A percentile compares a stretch with the other conserved stretches of the same genome.
phyloP scores from a whole-genome alignment of 345 rosid genomes.

The Mallotus nudiflorus region DNA sequence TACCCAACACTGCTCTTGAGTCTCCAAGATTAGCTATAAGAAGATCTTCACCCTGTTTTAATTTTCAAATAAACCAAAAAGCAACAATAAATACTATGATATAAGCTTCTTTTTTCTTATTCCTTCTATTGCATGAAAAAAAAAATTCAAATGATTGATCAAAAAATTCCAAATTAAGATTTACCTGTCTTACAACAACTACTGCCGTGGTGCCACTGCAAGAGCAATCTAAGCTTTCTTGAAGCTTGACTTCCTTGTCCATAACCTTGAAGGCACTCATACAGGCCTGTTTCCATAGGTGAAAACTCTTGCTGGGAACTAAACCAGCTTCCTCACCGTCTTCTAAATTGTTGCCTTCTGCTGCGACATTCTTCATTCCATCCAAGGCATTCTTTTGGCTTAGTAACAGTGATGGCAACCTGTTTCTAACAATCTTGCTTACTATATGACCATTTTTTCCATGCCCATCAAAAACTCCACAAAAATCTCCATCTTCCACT shows the following conservation, averaged over 20 bases:
- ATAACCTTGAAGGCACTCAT: slow-evolving; percentile 52
- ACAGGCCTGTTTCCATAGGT: slow-evolving; percentile 49
- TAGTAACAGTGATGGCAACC: slow-evolving; percentile 56
- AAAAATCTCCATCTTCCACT: slow-evolving; percentile 49
- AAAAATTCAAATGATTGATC: background rate
- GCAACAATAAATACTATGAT: background rate
- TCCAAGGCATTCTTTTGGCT: slow-evolving; percentile 45
- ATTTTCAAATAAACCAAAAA: background rate
- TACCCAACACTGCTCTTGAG: slow-evolving; percentile 78
- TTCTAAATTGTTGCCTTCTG: background rate
- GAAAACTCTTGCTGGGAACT: slow-evolving; percentile 18
- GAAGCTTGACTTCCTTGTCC: slow-evolving; percentile 72
- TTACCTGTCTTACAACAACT: slow-evolving; percentile 60
- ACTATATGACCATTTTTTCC: slow-evolving; percentile 72
- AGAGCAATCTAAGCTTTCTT: slow-evolving; percentile 56
- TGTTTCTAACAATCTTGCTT: slow-evolving; percentile 66
- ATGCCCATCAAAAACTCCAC: slow-evolving; percentile 91
- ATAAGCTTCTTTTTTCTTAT: too few relatives aligned
- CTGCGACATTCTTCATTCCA: background rate
- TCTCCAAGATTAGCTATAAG: slow-evolving; percentile 87
- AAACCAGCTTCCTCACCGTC: slow-evolving; percentile 4
- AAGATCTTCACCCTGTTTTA: slow-evolving; percentile 61
- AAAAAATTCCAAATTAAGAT: too few relatives aligned
- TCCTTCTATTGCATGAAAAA: background rate
- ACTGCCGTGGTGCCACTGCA: slow-evolving; percentile 87